Percentiles rank a stretch among this genome's conserved stretches.
Evolutionary conservation across 768 basidiomycete species (phyloP).

Genomic region (Mycena rebaudengoi): DNA sequence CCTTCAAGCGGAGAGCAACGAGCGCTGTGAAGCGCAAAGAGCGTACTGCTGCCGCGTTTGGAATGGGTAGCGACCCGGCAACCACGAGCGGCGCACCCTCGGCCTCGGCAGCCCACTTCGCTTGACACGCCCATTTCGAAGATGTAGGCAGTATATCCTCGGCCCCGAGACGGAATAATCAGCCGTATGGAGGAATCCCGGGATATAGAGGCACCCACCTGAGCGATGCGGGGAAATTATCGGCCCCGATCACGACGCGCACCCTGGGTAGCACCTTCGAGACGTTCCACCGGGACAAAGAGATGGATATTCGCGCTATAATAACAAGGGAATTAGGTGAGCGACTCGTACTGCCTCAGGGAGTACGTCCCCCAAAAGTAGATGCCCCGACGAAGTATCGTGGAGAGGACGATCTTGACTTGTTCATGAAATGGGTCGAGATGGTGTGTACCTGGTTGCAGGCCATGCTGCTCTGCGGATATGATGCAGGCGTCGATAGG

Average conservation of each 20-base stretch:
- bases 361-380: neutral
- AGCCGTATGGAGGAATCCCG: too few species aligned
- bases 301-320: neutral
- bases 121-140: neutral
- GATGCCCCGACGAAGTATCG: neutral
- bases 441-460: neutral
- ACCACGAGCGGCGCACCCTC: neutral
- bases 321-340: neutral
- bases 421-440: neutral
- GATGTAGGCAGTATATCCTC: neutral
- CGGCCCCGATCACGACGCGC: neutral
- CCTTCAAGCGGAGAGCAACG: neutral
- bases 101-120: neutral
- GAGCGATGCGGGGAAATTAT: too few species aligned
- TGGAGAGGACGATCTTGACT: neutral
- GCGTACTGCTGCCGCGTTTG: neutral
- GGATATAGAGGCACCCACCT: too few species aligned
- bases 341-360: neutral
- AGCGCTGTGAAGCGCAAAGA: neutral
- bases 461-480: neutral
- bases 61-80: neutral
- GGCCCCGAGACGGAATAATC: too few species aligned
- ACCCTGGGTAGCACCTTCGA: neutral
- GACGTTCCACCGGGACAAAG: neutral
- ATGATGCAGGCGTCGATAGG: neutral